Percentiles rank a stretch among this genome's conserved stretches.
Conservation (phyloP, 768 basidiomycete genomes). For the Mycena floridula region DNA sequence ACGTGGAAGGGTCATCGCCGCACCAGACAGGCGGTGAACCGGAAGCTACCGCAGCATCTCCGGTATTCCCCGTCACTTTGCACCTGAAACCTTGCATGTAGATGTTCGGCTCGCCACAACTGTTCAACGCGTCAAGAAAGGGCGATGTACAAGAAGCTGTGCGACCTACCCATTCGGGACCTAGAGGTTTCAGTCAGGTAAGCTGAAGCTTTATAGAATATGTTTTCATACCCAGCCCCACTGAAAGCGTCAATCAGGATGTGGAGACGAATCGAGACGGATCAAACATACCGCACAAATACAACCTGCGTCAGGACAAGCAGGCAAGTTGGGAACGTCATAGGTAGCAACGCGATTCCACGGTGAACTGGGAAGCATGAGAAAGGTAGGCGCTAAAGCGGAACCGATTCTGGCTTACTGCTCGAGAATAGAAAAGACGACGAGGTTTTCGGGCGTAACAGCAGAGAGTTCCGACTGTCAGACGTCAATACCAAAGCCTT, state of each 20-base stretch:
- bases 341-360: slow-evolving; percentile 38
- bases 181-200: too few species aligned
- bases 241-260: slow-evolving; percentile 12
- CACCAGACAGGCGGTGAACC: slow-evolving; percentile 35
- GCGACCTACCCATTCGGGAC: slow-evolving; percentile 18
- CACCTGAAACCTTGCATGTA: slow-evolving; percentile 37
- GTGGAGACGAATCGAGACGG: neutral
- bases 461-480: slow-evolving; percentile 28
- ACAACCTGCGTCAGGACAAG: slow-evolving; percentile 35
- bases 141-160: slow-evolving; percentile 8
- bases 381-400: neutral
- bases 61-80: slow-evolving; percentile 29
- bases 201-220: too few species aligned
- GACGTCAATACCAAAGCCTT: neutral
- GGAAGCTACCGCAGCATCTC: slow-evolving; percentile 19
- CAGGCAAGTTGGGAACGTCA: slow-evolving; percentile 34
- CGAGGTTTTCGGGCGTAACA: slow-evolving; percentile 36
- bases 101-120: slow-evolving; percentile 40
- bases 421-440: slow-evolving; percentile 35
- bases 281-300: slow-evolving; percentile 35
- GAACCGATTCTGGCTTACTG: slow-evolving; percentile 21
- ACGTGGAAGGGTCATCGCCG: slow-evolving; percentile 22
- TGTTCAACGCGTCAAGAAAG: slow-evolving; percentile 5
- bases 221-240: slow-evolving; percentile 43
- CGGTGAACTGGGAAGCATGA: slow-evolving; percentile 25